Evolutionary conservation across 2,329 filamentous ascomycete genomes (phyloP), one percentile per base, ranked within the genome.

Genomic region (Fusarium setosum): DNA sequence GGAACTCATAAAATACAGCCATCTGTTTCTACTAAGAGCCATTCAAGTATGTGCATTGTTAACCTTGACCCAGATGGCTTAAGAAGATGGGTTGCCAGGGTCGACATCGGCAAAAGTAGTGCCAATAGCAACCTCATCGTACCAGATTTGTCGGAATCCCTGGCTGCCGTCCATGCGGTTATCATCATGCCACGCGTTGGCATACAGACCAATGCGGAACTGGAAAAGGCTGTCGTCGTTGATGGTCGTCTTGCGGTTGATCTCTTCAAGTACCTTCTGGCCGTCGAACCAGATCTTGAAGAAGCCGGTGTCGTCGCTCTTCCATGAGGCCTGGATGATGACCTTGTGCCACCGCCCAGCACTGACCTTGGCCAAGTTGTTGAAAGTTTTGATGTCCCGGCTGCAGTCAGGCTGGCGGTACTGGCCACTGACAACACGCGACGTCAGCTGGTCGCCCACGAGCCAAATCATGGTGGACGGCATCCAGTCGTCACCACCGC

Each of bases 201-300:
- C 82, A 70, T 85, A 85, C 29, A 84, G 70, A 0, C 83, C 83
- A 12, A 84, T 78, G 6, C 78, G 72, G 71, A 83, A 84, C 69
- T 81, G 74, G 65, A 84, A 84, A 5, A 70, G 61, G 31, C 75
- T 73, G 21, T 77, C 74, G 58, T 84, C 82, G 13, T 76, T 73
- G 20, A 84, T 74, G 3, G 79, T 85, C 4, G 83, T 85, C n/a
- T 75, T 62, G 5, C 83, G 69, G 45, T 77, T 73, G 26, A 63
- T 73, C 55, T 72, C 56, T 56, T 83, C 77, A n/a, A 79, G 54
- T 26, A 83, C 80, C 70, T 81, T 80, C 17, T 65, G 67, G 1
- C 80, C 82, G 64, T 85, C 81, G 56, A 79, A 79, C 81, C 81
- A 85, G 26, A 84, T 62, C 70, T 80, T 82, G 64, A 80, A 81